Conservation (phyloP, 805 yeast genomes). For the Candida insectalens region DNA sequence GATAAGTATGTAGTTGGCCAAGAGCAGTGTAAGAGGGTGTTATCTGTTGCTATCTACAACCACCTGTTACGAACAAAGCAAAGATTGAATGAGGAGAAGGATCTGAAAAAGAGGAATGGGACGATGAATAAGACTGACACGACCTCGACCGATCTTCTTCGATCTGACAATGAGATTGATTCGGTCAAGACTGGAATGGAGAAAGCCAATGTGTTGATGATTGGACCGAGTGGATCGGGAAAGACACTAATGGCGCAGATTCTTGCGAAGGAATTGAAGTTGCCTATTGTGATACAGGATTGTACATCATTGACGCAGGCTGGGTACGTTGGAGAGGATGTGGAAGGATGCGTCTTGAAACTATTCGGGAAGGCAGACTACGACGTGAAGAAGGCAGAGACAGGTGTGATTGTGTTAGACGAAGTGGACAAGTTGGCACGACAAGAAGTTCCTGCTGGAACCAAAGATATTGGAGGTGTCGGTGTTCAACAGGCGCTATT, state of each 20-base stretch:
- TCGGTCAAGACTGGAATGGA: conserved; percentile 31
- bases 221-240: conserved; percentile 59
- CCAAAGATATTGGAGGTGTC: conserved; percentile 54
- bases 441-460: conserved; percentile 34
- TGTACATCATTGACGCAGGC: conserved; percentile 58
- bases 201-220: conserved; percentile 43
- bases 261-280: conserved; percentile 39
- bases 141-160: too few species aligned
- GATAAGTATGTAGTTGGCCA: conserved; percentile 51
- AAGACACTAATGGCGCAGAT: conserved; percentile 49
- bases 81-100: conserved; percentile 31
- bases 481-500: conserved; percentile 55
- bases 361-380: conserved; percentile 39
- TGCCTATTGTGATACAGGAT: conserved; percentile 50
- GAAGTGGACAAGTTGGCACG: conserved; percentile 51
- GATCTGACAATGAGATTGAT: not conserved
- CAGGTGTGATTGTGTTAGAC: conserved; percentile 51
- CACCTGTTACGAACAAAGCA: too few species aligned
- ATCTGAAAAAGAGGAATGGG: conserved; percentile 6
- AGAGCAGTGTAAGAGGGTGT: conserved; percentile 43
- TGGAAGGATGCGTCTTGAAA: conserved; percentile 46
- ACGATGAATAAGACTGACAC: conserved; percentile 1
- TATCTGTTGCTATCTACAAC: conserved; percentile 52
- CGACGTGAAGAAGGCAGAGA: conserved; percentile 42
- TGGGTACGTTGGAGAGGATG: conserved; percentile 59